Conservation (phyloP, 768 basidiomycete genomes). For the Coprinopsis sp. region DNA sequence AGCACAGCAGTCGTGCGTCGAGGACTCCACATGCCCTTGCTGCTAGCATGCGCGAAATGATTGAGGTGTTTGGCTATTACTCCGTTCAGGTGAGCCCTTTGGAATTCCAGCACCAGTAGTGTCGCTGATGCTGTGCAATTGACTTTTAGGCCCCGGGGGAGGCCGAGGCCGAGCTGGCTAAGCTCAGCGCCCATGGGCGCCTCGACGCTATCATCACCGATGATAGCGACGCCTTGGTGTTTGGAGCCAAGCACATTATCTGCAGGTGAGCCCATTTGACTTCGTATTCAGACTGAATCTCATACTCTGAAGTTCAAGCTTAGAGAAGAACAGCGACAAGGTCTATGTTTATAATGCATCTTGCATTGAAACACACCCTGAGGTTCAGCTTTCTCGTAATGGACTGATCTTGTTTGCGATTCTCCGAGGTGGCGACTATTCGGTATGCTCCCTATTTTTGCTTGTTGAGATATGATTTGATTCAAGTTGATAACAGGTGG, state of each 20-base stretch:
- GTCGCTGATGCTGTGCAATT: background rate
- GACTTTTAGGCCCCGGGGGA: conserved; percentile 1
- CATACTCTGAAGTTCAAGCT: too few species aligned
- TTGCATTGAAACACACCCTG: too few species aligned
- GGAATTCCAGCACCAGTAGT: background rate
- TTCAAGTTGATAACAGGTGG: too few species aligned
- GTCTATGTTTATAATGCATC: too few species aligned
- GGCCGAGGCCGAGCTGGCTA: background rate
- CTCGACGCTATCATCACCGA: background rate
- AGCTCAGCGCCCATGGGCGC: background rate
- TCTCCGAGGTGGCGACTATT: too few species aligned
- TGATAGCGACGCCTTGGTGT: background rate
- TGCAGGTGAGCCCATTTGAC: background rate
- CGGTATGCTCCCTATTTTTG: too few species aligned
- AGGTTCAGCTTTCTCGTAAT: too few species aligned
- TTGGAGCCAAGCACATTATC: background rate
- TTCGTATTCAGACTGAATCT: too few species aligned
- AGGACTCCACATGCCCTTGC: background rate
- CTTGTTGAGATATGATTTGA: too few species aligned
- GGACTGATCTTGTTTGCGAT: too few species aligned
- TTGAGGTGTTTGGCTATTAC: background rate
- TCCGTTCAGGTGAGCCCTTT: background rate
- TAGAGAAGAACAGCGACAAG: too few species aligned
- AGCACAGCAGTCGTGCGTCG: background rate
- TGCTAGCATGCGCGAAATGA: background rate